Percentiles rank a stretch among this genome's conserved stretches.
Conservation (phyloP, 768 basidiomycete species). For the Atractiella rhizophila region DNA sequence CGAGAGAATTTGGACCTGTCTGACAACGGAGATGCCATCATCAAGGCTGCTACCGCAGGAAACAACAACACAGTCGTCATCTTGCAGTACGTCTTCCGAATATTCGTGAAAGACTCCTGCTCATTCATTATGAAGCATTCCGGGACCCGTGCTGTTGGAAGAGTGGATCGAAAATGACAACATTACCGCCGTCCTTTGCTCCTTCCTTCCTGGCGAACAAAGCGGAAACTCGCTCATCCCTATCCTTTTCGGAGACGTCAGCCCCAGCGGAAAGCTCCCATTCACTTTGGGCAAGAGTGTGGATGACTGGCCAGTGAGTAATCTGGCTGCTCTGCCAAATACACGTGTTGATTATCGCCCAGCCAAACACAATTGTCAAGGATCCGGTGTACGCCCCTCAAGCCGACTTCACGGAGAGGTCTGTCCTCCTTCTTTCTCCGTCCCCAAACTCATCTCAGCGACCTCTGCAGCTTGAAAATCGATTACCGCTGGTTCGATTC, state of each 20-base stretch:
- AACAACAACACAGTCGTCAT: conserved; percentile 7
- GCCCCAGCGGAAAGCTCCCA: conserved; percentile 35
- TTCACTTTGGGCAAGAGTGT: conserved; percentile 7
- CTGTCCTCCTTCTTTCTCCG: no score
- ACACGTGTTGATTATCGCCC: conserved; percentile 21
- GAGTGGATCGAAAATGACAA: conserved; percentile 17
- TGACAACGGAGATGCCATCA: conserved; percentile 3
- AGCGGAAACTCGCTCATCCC: conserved; percentile 19
- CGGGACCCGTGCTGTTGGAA: conserved; percentile 29
- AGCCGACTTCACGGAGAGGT: conserved; percentile 19
- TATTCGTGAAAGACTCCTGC: neutral
- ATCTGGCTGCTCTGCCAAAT: neutral
- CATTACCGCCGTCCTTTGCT: conserved; percentile 10
- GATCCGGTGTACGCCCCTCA: conserved; percentile 16
- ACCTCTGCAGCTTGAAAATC: conserved; percentile 13
- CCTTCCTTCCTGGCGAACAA: conserved; percentile 9
- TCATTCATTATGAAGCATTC: neutral
- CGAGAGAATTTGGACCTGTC: conserved; percentile 1
- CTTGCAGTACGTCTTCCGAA: conserved; percentile 1
- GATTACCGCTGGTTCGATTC: conserved; percentile 22
- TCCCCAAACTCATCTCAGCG: no score
- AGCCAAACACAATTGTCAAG: conserved; percentile 9
- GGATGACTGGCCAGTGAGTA: conserved; percentile 14
- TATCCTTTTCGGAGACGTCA: conserved; percentile 35
- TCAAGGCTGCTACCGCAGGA: conserved; percentile 4